Percentiles rank a stretch among this genome's conserved stretches.
Conservation (phyloP, 441 rosid species). For the Aquilaria agallochum region DNA sequence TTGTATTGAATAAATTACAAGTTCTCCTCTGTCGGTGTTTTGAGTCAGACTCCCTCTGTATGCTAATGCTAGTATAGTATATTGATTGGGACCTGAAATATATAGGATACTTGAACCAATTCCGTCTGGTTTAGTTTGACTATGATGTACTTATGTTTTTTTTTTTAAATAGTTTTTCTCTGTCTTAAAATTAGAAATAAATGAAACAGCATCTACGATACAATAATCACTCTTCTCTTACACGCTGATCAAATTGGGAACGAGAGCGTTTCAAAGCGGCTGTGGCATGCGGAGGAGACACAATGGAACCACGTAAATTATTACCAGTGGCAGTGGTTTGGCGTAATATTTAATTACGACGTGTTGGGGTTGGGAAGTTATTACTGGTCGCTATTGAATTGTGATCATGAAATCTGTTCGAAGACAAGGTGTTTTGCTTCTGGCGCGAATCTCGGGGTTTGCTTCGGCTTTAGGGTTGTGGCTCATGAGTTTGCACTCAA, state of each 20-base stretch:
- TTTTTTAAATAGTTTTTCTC: neutral
- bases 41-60: too few species aligned
- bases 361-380: too few species aligned
- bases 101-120: neutral
- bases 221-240: neutral
- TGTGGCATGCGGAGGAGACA: conserved; percentile 27
- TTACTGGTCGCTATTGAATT: too few species aligned
- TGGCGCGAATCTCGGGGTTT: conserved; percentile 38
- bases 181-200: neutral
- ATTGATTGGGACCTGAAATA: neutral
- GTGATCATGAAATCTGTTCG: neutral
- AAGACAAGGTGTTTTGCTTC: conserved; percentile 4
- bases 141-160: neutral
- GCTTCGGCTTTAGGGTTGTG: conserved; percentile 28
- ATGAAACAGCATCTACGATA: neutral
- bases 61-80: neutral
- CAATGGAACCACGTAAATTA: conserved; percentile 18
- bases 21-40: too few species aligned
- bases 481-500: conserved; percentile 15
- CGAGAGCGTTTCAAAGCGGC: neutral
- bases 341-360: conserved; percentile 10
- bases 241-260: neutral
- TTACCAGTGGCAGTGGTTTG: too few species aligned
- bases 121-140: neutral
- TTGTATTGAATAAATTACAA: neutral